Conservation (phyloP, 352 stramenopile genomes). For the Phytophthora chlamydospora region DNA sequence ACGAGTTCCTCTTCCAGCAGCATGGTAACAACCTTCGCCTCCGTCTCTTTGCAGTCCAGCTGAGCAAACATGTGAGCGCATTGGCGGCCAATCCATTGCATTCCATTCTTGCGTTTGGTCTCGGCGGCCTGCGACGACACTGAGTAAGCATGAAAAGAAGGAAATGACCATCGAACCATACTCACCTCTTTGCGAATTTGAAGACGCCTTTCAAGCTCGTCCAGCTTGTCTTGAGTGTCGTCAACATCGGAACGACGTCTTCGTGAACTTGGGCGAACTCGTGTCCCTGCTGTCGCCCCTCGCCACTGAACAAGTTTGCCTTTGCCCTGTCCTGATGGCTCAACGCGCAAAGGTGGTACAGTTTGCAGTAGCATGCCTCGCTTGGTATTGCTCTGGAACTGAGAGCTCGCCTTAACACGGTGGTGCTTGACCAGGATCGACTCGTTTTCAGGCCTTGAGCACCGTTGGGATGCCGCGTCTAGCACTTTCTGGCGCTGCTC, state of each 20-base stretch:
- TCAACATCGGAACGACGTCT: constrained; percentile 20
- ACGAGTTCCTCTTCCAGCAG: constrained; percentile 41
- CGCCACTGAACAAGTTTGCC: background rate
- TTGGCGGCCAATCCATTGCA: constrained; percentile 62
- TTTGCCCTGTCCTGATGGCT: constrained; percentile 10
- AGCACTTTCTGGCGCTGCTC: constrained; percentile 46
- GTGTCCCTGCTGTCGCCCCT: background rate
- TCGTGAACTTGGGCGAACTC: constrained; percentile 8
- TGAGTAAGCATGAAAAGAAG: background rate
- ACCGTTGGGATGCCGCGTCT: constrained; percentile 1
- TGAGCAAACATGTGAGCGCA: constrained; percentile 69
- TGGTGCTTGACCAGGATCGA: background rate
- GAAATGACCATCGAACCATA: background rate
- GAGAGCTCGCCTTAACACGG: constrained; percentile 2
- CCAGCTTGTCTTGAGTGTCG: constrained; percentile 33
- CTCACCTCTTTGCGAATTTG: constrained; percentile 38
- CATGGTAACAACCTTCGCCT: constrained; percentile 45
- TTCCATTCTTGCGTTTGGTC: constrained; percentile 44
- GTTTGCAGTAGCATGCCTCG: constrained; percentile 32
- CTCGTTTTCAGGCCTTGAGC: background rate
- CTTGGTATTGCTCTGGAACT: constrained; percentile 35
- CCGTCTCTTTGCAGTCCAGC: constrained; percentile 61
- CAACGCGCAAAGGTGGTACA: constrained; percentile 10
- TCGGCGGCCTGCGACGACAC: constrained; percentile 38
- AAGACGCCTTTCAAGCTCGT: constrained; percentile 29